Evolutionary conservation across 805 yeast genomes (phyloP), one percentile per base, ranked within the genome.

Genomic region (Yamadazyma insecticola): DNA sequence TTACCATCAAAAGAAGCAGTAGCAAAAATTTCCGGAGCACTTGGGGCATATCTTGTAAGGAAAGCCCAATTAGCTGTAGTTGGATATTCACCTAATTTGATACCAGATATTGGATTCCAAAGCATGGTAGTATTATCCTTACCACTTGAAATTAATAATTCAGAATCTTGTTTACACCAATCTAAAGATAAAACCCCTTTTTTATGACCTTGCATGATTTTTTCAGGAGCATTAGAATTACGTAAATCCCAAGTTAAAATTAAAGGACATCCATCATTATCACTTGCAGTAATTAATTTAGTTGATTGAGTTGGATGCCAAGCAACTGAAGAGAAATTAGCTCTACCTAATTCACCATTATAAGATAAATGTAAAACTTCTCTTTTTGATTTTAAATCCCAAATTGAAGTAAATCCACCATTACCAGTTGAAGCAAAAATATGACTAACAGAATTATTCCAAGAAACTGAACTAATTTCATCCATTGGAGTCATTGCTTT

Each of bases 301-400:
- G 97, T 90, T 36, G 90, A 77, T 60, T 80, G 81, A 26, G 72
- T 62, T 35, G 99, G 98, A 57, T 92, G 97, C 99, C 99, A 92
- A 36, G 81, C 87, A 10, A 92, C 94, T 38, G 74, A 72, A 21
- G 94, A 77, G 30, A 90, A 71, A 34, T 80, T 81, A 15, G 88
- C 81, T 49, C 81, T 74, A 5, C 54, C 54, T 17, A 40, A 40
- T 9, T 74, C 62, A 6, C 81, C 77, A 14, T 78, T 65, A 56
- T 86, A 85, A 35, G 78, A 73, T 53, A 92, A 70, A 55, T 87
- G 96, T 39, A 92, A 64, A 15, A 90, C 95, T 60, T 90, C 97
- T 50, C 86, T 76, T 53, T 80, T 81, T 24, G 88, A 78, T 50
- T 83, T 84, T 43, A 89, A 67, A 60, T 92, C 97, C 97, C 97